phyloP scores from a whole-genome alignment of 2,329 filamentous ascomycete genomes.

The Graphilbum fragrans region DNA sequence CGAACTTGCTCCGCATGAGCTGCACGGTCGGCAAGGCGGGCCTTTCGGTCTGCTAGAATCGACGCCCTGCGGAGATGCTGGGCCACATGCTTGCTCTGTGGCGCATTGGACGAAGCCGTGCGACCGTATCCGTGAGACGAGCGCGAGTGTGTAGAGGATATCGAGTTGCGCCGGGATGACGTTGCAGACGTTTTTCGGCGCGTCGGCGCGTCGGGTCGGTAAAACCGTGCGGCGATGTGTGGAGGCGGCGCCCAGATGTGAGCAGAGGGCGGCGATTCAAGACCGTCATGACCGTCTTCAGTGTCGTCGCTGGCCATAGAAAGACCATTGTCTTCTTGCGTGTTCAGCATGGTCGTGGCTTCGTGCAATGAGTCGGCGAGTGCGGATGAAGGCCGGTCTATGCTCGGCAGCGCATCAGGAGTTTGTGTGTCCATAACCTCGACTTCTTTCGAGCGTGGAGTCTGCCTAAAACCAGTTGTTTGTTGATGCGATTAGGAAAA shows the following conservation, averaged over 20 bases:
- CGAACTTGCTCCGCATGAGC: conserved; percentile 77
- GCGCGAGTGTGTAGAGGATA: conserved; percentile 63
- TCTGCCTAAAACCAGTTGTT: too few species aligned
- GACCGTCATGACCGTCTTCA: conserved; percentile 6
- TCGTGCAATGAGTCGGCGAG: too few species aligned
- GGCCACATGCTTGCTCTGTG: conserved; percentile 65
- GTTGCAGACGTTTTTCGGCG: conserved; percentile 65
- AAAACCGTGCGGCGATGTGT: conserved; percentile 68
- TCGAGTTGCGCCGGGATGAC: conserved; percentile 68
- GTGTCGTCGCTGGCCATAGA: conserved; percentile 5
- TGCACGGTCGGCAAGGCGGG: conserved; percentile 65
- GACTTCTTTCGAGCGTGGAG: too few species aligned
- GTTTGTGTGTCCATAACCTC: too few species aligned
- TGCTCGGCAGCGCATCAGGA: too few species aligned
- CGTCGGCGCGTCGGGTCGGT: conserved; percentile 43
- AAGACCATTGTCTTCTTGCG: conserved; percentile 4
- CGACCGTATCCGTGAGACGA: conserved; percentile 48
- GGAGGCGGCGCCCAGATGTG: conserved; percentile 53
- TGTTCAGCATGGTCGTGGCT: not conserved
- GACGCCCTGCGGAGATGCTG: conserved; percentile 70
- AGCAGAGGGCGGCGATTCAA: not conserved
- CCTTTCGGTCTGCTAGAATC: conserved; percentile 70
- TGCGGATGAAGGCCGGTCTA: too few species aligned
- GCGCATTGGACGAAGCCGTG: conserved; percentile 21
- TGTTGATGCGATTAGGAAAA: too few species aligned